phyloP scores from a whole-genome alignment of 1,284 basidiomycete species.

The Flammula alnicola region DNA sequence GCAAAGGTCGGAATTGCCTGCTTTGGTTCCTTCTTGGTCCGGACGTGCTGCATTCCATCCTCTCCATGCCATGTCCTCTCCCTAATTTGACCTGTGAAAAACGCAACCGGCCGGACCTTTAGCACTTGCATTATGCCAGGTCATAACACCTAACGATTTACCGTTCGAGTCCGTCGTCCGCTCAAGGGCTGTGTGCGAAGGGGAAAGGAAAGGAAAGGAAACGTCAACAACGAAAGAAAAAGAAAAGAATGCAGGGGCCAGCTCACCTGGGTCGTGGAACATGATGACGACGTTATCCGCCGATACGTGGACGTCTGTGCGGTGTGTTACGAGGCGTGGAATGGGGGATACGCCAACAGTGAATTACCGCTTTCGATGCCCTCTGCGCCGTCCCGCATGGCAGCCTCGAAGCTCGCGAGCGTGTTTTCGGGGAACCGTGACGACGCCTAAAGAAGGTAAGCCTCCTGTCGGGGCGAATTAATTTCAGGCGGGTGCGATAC shows the following conservation, averaged over 20 bases:
- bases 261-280: constrained; percentile 93
- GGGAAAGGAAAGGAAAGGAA: constrained; percentile 10
- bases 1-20: constrained; percentile 89
- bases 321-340: too few species aligned
- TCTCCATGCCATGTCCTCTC: constrained; percentile 75
- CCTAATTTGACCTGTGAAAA: constrained; percentile 61
- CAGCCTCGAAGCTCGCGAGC: constrained; percentile 89
- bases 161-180: constrained; percentile 75
- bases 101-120: constrained; percentile 14
- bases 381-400: constrained; percentile 91
- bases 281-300: constrained; percentile 89
- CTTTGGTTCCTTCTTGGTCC: constrained; percentile 81
- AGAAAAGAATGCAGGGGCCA: too few species aligned
- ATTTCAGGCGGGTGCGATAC: constrained; percentile 37
- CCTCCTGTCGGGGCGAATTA: constrained; percentile 2
- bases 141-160: constrained; percentile 27
- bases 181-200: constrained; percentile 52
- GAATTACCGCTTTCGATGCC: constrained; percentile 91
- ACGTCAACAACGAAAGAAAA: constrained; percentile 11
- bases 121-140: constrained; percentile 8
- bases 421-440: constrained; percentile 91
- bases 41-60: constrained; percentile 81
- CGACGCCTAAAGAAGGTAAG: constrained; percentile 65
- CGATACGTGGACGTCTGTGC: constrained; percentile 98
- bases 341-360: too few species aligned